A percentile compares a stretch with the other conserved stretches of the same genome.
phyloP scores from a whole-genome alignment of 129 eudicot species.

The Flaveria robusta region DNA sequence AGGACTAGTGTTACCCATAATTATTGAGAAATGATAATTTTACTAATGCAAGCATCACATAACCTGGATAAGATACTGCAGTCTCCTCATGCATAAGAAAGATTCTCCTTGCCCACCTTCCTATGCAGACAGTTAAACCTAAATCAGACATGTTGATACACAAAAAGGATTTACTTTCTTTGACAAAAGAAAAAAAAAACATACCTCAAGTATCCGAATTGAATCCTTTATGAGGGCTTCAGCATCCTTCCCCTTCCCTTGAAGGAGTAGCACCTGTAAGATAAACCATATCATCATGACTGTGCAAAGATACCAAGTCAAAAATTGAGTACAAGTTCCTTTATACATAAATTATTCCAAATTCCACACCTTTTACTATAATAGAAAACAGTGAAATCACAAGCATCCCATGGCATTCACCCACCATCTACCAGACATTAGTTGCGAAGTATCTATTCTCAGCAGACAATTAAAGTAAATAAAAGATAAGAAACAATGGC shows the following conservation, averaged over 20 bases:
- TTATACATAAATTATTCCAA: neutral
- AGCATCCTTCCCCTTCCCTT: constrained; percentile 67
- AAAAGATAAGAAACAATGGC: neutral
- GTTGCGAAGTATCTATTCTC: neutral
- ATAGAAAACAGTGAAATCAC: constrained; percentile 12
- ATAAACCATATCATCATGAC: neutral
- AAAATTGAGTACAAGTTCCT: neutral
- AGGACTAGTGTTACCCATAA: constrained; percentile 4
- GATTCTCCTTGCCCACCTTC: constrained; percentile 89
- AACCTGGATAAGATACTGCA: constrained; percentile 86
- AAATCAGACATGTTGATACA: constrained; percentile 13
- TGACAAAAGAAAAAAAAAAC: constrained; percentile 2
- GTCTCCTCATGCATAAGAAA: constrained; percentile 60
- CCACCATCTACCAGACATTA: neutral
- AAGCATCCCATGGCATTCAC: constrained; percentile 12
- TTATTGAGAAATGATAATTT: neutral
- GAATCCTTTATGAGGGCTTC: constrained; percentile 71
- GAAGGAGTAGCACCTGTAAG: constrained; percentile 71
- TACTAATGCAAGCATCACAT: constrained; percentile 20
- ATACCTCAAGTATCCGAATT: constrained; percentile 78
- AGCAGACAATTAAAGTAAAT: neutral
- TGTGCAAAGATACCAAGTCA: neutral
- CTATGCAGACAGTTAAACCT: constrained; percentile 45
- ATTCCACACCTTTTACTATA: neutral
- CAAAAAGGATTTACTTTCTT: neutral